Base-by-base conservation (phyloP, 192 early-diverging fungal species). In the Polychytrium aggregatum region DNA sequence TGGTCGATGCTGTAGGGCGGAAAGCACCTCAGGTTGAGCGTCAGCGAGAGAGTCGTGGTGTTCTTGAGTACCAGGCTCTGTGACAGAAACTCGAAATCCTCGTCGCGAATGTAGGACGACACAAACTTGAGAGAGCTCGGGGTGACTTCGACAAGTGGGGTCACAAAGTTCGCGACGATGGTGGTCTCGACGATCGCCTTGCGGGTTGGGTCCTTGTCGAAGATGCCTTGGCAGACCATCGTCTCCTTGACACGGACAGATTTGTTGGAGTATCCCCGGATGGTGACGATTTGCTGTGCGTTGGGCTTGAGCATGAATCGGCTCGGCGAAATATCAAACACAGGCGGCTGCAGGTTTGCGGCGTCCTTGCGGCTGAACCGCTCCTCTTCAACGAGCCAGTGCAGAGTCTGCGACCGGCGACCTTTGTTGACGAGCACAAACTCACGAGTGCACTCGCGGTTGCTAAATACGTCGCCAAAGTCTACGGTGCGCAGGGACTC, bases 401-500 rank as follows among this genome's bases (percentile, higher is more conserved):
- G 51, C 11, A 81, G 28, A 13, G 64, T 61, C 49, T 81, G 78
- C 10, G 76, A 33, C 31, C 76, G 53, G 18, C 76, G 48, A 0
- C 78, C 76, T 22, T 54, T 53, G 47, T 81, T 81, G 37, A 35
- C 43, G 27, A 81, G 24, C 13, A 48, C 57, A 51, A 73, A 81
- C 8, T 60, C 52, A 1, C 58, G 29, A 5, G 48, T 45, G 48
- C 78, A 81, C 44, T 68, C 62, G 1, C 65, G 38, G 45, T 79
- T 79, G 53, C 70, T 71, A 44, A 81, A 81, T 0, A 81, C 73
- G 53, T 80, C 60, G 11, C 39, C 40, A 45, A 81, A 81, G 40
- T 72, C 42, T 11, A 81, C 62, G 21, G 40, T 39, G 28, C 44
- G 31, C 47, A 81, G 55, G 1, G 38, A 41, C 10, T 70, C 56